Conservation (phyloP, 352 stramenopile genomes). For the Aphanomyces stellatus region DNA sequence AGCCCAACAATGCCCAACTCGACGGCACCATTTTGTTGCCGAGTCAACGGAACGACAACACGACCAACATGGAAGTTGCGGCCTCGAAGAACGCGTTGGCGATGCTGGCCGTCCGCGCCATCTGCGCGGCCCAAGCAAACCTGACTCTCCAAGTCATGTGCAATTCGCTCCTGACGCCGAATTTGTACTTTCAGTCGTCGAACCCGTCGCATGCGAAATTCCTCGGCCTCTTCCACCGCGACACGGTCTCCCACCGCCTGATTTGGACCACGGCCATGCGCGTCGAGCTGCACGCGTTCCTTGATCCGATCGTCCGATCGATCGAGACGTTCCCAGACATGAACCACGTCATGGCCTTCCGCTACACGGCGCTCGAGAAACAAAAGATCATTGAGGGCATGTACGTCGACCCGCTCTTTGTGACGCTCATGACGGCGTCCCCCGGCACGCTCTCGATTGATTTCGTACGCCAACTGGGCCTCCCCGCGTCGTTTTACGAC, state of each 20-base stretch:
- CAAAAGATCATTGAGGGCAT: conserved; percentile 54
- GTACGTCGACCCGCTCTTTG: conserved; percentile 69
- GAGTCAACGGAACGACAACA: not conserved
- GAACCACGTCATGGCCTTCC: conserved; percentile 44
- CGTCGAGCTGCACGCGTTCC: conserved; percentile 43
- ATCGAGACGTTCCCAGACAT: conserved; percentile 34
- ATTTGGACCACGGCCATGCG: conserved; percentile 77
- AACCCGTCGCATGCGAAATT: conserved; percentile 49
- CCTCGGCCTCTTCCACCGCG: conserved; percentile 65
- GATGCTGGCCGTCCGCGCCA: conserved; percentile 26
- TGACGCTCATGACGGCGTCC: conserved; percentile 32
- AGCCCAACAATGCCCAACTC: conserved; percentile 31
- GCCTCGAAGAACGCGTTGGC: conserved; percentile 29
- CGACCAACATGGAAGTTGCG: conserved; percentile 23
- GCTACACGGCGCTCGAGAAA: conserved; percentile 56
- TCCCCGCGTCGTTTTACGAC: conserved; percentile 57
- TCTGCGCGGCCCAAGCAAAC: not conserved
- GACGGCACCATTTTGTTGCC: conserved; percentile 23
- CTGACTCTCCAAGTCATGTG: conserved; percentile 31
- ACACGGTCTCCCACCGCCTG: conserved; percentile 74
- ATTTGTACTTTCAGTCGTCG: conserved; percentile 32
- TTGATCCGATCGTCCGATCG: conserved; percentile 32
- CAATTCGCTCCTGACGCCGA: conserved; percentile 64
- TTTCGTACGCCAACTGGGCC: conserved; percentile 37
- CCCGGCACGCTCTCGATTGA: not conserved